Conservation (phyloP, 331 rosid genomes). For the Acacia pycnantha region DNA sequence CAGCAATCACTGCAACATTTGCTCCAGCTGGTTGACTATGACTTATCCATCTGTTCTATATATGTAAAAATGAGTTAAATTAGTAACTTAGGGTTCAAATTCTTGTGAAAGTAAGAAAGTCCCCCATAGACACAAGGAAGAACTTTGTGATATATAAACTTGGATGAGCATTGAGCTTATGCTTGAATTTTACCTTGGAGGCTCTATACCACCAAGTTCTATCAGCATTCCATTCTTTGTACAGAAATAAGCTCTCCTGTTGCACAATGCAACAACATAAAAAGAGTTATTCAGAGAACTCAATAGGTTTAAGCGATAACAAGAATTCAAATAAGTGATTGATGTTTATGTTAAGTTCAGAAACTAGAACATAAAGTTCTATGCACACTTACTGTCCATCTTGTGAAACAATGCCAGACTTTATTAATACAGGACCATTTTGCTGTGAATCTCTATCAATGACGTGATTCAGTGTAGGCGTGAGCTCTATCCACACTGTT, state of each 20-base stretch:
- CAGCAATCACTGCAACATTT: constrained; percentile 84
- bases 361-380: constrained; percentile 9
- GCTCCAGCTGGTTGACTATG: constrained; percentile 92
- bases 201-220: constrained; percentile 62
- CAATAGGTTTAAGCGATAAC: constrained; percentile 6
- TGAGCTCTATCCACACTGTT: constrained; percentile 67
- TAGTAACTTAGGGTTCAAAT: constrained; percentile 33
- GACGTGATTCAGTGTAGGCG: constrained; percentile 46
- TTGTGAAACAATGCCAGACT: constrained; percentile 65
- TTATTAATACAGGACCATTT: constrained; percentile 38
- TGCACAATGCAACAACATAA: constrained; percentile 32
- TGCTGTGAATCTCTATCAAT: constrained; percentile 44
- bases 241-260: constrained; percentile 80
- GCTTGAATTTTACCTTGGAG: constrained; percentile 71
- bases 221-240: constrained; percentile 63
- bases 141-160: not conserved
- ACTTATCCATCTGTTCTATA: constrained; percentile 85
- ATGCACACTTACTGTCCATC: constrained; percentile 63
- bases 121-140: not conserved
- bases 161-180: constrained; percentile 4
- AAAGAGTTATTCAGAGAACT: constrained; percentile 26
- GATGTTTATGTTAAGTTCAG: constrained; percentile 8
- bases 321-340: constrained; percentile 17
- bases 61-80: constrained; percentile 42
- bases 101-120: too few species aligned